Percentiles rank a stretch among this genome's conserved stretches.
Evolutionary conservation across 2,329 filamentous ascomycete species (phyloP).

Genomic region (Aspergillus japonicus): DNA sequence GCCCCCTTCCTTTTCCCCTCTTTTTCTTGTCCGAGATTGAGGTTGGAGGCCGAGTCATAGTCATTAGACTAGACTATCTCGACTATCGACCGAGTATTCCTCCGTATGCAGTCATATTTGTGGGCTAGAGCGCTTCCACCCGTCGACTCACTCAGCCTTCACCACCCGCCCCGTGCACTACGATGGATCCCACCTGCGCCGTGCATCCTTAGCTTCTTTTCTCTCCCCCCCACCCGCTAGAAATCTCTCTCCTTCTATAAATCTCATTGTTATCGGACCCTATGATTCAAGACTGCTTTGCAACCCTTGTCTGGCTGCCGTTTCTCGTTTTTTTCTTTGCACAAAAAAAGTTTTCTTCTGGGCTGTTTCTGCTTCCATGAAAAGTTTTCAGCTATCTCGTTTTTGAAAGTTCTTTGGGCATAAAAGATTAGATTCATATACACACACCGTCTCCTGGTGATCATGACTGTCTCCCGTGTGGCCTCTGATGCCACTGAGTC

Average conservation of each 20-base stretch:
- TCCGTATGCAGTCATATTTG: too few species aligned
- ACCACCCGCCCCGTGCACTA: too few species aligned
- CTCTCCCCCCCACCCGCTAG: background rate
- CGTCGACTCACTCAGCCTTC: too few species aligned
- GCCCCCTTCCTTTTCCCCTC: background rate
- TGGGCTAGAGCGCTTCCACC: too few species aligned
- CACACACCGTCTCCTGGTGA: background rate
- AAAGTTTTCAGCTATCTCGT: background rate
- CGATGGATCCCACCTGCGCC: too few species aligned
- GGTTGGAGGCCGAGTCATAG: too few species aligned
- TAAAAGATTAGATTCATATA: background rate
- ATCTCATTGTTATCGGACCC: background rate
- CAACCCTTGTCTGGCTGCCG: background rate
- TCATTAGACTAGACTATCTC: too few species aligned
- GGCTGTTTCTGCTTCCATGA: background rate
- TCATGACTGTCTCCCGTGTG: conserved; percentile 1
- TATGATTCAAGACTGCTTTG: background rate
- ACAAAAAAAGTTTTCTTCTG: background rate
- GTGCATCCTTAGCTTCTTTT: too few species aligned
- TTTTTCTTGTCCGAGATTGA: background rate
- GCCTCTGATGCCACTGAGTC: background rate
- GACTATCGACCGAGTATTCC: too few species aligned
- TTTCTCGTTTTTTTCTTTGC: background rate
- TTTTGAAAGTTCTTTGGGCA: background rate
- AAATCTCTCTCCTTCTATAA: background rate